phyloP scores from a whole-genome alignment of 192 early-diverging fungal species.

The Radiomyces spectabilis region DNA sequence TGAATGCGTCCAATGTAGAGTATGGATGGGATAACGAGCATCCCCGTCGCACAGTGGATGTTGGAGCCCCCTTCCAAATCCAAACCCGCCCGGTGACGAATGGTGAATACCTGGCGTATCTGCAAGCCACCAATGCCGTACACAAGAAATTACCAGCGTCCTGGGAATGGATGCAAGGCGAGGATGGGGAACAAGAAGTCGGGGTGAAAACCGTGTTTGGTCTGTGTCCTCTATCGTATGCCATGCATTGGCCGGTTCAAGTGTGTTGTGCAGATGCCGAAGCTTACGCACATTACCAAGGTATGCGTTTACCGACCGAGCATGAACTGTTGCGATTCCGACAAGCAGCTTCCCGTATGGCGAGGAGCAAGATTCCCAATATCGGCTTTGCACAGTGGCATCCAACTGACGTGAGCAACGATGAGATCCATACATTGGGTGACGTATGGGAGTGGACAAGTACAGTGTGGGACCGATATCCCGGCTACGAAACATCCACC shows the following conservation, averaged over 20 bases:
- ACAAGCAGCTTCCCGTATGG: constrained; percentile 18
- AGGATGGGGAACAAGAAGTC: constrained; percentile 5
- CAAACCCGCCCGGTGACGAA: constrained; percentile 78
- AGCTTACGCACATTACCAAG: constrained; percentile 54
- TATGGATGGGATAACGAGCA: constrained; percentile 94
- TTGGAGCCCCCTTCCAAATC: constrained; percentile 51
- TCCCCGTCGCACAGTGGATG: constrained; percentile 31
- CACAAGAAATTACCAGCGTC: constrained; percentile 38
- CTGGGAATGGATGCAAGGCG: constrained; percentile 34
- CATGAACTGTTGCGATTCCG: constrained; percentile 49
- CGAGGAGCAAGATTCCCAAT: constrained; percentile 41
- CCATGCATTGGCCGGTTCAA: constrained; percentile 65
- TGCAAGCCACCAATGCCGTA: constrained; percentile 22
- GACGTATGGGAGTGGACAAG: constrained; percentile 81
- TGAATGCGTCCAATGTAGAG: constrained; percentile 10
- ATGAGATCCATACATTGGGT: constrained; percentile 35
- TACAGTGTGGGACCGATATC: constrained; percentile 52
- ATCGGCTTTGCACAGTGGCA: constrained; percentile 64
- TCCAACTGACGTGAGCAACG: constrained; percentile 36
- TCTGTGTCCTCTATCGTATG: constrained; percentile 38
- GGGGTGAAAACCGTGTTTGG: constrained; percentile 67
- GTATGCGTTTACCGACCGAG: constrained; percentile 70
- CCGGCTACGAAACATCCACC: constrained; percentile 52
- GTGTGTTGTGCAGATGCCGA: constrained; percentile 61
- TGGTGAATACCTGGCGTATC: constrained; percentile 60